Conservation (phyloP, 805 yeast species). For the Pichia insulana region DNA sequence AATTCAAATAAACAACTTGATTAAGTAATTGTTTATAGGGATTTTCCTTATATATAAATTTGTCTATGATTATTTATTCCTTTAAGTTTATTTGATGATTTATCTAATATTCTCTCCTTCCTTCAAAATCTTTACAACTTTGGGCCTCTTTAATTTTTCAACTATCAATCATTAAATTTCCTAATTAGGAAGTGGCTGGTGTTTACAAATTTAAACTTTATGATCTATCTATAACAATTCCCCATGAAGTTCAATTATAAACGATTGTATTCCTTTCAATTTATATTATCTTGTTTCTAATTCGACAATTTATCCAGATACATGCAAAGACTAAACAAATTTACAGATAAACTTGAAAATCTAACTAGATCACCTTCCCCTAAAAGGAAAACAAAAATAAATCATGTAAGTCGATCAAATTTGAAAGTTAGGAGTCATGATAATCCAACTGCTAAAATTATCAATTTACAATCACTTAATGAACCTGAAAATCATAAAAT, state of each 20-base stretch:
- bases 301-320: background rate
- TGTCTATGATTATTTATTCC: constrained; percentile 2
- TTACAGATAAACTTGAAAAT: background rate
- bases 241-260: too few species aligned
- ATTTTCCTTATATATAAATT: background rate
- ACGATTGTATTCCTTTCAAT: too few species aligned
- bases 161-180: too few species aligned
- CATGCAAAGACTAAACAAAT: background rate
- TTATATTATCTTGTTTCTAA: background rate
- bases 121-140: too few species aligned
- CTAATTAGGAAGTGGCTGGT: constrained; percentile 1
- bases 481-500: background rate
- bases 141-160: too few species aligned
- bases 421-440: background rate
- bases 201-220: background rate
- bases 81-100: constrained; percentile 1
- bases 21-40: background rate
- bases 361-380: background rate
- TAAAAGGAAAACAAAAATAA: background rate
- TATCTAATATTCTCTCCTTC: background rate
- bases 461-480: background rate
- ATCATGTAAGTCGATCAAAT: background rate
- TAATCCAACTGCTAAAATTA: background rate
- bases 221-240: too few species aligned
- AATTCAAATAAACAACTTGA: constrained; percentile 53